Evolutionary conservation across 148 eudicot genomes (phyloP), one percentile per base, ranked within the genome.

Genomic region (Chenopodium berlandieri): DNA sequence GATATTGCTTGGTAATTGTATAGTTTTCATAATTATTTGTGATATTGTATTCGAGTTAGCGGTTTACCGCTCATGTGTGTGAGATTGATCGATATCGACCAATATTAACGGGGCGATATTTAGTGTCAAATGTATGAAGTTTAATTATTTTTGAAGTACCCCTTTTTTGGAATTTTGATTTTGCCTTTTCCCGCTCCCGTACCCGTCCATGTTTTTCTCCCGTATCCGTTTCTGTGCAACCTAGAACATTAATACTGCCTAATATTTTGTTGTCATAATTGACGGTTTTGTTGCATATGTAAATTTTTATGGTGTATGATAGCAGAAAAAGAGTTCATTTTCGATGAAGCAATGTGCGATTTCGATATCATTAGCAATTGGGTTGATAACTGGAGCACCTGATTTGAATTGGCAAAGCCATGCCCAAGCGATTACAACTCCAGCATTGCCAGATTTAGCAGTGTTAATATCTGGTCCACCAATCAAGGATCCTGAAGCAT

Each of bases 381-480:
- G 92, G 27, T 86, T 96, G 84, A 72, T 94, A 74, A 83, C 93
- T 52, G 95, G 97, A 76, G 87, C 79, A n/a, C 95, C 95, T 78
- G 85, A 80, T 46, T 80, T 88, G 83, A 89, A 80, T 72, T 83
- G 83, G 85, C 80, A 88, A 48, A 81, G 76, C 72, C 62, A 75
- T 78, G 95, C 95, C 80, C 91, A 82, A 83, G 99, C 99, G 20
- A 83, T 79, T 68, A 81, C 81, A 20, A 52, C 76, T 88, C 90
- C 91, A 31, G 89, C 83, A 50, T 81, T 94, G 78, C 91, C 94
- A 22, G 98, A 96, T 86, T 86, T 96, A 81, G 86, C 97, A 25
- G 95, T 94, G 78, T 82, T 96, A 72, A 94, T 94, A 76, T 91
- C 97, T 11, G 99, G 99, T 80, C 99, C 99, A 4, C 99, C 99